Conservation (phyloP, 1,284 basidiomycete species). For the Pterulicium gracile region DNA sequence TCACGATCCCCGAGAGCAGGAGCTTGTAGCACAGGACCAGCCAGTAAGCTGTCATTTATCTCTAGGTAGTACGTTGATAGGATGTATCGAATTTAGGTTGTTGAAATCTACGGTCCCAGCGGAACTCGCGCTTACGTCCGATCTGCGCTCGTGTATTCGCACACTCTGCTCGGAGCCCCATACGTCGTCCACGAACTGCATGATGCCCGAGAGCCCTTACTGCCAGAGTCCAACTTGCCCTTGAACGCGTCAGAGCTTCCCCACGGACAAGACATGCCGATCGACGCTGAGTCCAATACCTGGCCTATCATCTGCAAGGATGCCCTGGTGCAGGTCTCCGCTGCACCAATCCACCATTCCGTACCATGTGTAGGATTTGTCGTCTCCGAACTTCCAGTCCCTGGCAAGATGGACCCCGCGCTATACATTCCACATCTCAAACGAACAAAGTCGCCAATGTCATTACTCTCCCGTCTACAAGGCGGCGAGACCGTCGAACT, state of each 20-base stretch:
- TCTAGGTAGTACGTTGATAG: conserved; percentile 3
- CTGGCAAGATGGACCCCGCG: conserved; percentile 63
- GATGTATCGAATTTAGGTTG: conserved; percentile 28
- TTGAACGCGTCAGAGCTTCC: conserved; percentile 47
- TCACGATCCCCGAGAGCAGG: conserved; percentile 42
- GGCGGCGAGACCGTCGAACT: conserved; percentile 61
- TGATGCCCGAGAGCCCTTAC: conserved; percentile 23
- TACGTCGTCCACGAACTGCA: conserved; percentile 91
- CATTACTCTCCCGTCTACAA: conserved; percentile 60
- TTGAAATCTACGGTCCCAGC: conserved; percentile 85
- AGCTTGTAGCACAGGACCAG: conserved; percentile 16
- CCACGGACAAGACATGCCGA: conserved; percentile 53
- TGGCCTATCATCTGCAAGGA: conserved; percentile 67
- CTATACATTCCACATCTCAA: conserved; percentile 55
- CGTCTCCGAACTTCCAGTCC: conserved; percentile 64
- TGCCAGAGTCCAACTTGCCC: conserved; percentile 37
- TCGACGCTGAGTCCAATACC: conserved; percentile 39
- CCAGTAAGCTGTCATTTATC: conserved; percentile 20
- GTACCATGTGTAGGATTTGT: conserved; percentile 82
- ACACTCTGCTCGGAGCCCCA: conserved; percentile 57
- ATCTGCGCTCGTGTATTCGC: conserved; percentile 58
- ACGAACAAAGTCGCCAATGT: conserved; percentile 64
- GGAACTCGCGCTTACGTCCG: conserved; percentile 82
- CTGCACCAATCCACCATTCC: conserved; percentile 75
- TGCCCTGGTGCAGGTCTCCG: conserved; percentile 59